phyloP scores from a whole-genome alignment of 306 rosid species.

The Clitoria ternatea region DNA sequence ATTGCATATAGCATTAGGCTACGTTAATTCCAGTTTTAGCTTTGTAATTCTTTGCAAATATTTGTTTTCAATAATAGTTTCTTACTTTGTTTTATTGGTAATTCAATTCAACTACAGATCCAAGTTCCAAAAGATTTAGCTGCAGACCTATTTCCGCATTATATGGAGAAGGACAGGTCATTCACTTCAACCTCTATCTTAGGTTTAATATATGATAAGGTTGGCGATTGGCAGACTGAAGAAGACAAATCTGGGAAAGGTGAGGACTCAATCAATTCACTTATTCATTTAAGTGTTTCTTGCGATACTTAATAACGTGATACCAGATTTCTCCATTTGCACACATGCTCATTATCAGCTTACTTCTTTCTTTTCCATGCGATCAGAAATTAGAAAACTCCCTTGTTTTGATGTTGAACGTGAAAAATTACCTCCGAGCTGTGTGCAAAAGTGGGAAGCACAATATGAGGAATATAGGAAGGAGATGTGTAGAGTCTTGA shows the following conservation, averaged over 20 bases:
- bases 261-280: constrained; percentile 6
- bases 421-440: constrained; percentile 34
- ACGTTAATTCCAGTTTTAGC: not conserved
- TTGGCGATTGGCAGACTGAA: constrained; percentile 29
- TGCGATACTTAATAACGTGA: not conserved
- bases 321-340: not conserved
- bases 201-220: constrained; percentile 62
- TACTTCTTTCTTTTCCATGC: constrained; percentile 5
- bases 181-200: constrained; percentile 59
- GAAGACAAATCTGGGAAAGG: constrained; percentile 36
- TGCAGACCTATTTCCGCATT: constrained; percentile 52
- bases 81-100: not conserved
- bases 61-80: not conserved
- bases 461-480: constrained; percentile 27
- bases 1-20: too few relatives aligned
- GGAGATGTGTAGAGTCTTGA: constrained; percentile 39
- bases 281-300: not conserved
- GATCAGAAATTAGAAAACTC: constrained; percentile 50
- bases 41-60: not conserved
- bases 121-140: constrained; percentile 46
- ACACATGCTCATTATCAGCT: not conserved
- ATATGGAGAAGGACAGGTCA: constrained; percentile 44
- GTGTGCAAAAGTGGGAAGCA: constrained; percentile 36
- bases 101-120: constrained; percentile 36
- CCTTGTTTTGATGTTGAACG: constrained; percentile 52